phyloP scores from a whole-genome alignment of 2,329 filamentous ascomycete genomes.

The Talaromyces marneffei region DNA sequence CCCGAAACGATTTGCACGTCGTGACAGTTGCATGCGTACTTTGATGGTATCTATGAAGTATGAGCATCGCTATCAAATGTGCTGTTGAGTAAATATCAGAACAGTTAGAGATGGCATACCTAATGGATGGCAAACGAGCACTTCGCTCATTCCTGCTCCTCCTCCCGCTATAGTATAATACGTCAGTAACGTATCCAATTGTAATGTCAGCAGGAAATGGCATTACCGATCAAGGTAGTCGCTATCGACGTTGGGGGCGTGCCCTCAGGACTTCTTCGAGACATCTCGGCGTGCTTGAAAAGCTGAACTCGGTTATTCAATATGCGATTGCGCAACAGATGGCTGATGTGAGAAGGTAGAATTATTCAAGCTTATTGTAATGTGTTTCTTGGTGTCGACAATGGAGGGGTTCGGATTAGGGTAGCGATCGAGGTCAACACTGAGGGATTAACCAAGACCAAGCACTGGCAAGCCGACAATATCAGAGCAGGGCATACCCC shows the following conservation, averaged over 20 bases:
- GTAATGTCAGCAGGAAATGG: neutral
- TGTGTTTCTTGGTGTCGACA: neutral
- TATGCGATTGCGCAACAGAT: neutral
- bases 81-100: neutral
- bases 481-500: neutral
- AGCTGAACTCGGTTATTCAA: neutral
- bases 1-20: slow-evolving; percentile 72
- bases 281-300: neutral
- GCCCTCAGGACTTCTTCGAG: neutral
- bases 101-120: slow-evolving; percentile 48
- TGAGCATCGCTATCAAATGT: neutral
- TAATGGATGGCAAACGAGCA: slow-evolving; percentile 87
- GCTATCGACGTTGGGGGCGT: neutral
- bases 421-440: neutral
- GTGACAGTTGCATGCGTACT: slow-evolving; percentile 97
- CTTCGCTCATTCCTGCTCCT: slow-evolving; percentile 98
- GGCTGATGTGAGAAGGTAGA: neutral
- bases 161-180: slow-evolving; percentile 66
- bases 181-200: neutral
- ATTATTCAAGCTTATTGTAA: neutral
- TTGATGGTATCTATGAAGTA: slow-evolving; percentile 75
- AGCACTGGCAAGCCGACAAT: neutral
- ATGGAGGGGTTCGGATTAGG: neutral
- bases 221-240: neutral
- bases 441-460: neutral